Percentiles rank a stretch among this genome's conserved stretches.
phyloP scores from a whole-genome alignment of 495 filamentous ascomycete species.

The Pseudomonodictys pantanalensis region DNA sequence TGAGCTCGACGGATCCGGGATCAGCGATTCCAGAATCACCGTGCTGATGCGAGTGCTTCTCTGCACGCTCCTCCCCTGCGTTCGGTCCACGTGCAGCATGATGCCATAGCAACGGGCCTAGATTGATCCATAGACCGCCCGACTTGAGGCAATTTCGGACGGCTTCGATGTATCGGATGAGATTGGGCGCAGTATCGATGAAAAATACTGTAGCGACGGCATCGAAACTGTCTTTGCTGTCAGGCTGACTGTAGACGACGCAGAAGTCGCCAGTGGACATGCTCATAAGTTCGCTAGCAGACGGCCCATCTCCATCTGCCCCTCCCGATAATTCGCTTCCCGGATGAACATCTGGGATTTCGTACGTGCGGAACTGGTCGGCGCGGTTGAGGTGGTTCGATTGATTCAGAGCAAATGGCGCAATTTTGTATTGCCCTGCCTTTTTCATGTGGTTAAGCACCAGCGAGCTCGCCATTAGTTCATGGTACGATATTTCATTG shows the following conservation, averaged over 20 bases:
- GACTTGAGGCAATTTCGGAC: constrained; percentile 73
- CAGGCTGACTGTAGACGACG: constrained; percentile 62
- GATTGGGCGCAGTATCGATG: constrained; percentile 91
- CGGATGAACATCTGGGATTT: constrained; percentile 76
- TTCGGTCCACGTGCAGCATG: constrained; percentile 48
- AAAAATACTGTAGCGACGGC: constrained; percentile 90
- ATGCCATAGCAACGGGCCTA: constrained; percentile 90
- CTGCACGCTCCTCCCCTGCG: constrained; percentile 35
- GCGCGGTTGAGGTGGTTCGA: constrained; percentile 69
- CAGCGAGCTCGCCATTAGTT: constrained; percentile 81
- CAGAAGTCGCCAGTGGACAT: constrained; percentile 87
- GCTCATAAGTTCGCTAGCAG: constrained; percentile 61
- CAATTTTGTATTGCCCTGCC: constrained; percentile 53
- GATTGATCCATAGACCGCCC: constrained; percentile 81
- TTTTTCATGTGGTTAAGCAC: constrained; percentile 70
- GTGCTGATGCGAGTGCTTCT: constrained; percentile 1
- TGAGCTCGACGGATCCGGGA: constrained; percentile 80
- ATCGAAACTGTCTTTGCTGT: constrained; percentile 63
- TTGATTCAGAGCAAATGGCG: constrained; percentile 77
- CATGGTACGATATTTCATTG: constrained; percentile 95
- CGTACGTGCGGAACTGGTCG: constrained; percentile 68
- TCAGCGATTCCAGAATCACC: constrained; percentile 60
- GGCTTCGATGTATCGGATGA: constrained; percentile 82
- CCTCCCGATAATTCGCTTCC: constrained; percentile 50
- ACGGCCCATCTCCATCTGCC: constrained; percentile 28